Evolutionary conservation across 2,329 filamentous ascomycete genomes (phyloP).

Genomic region (Monilinia fructigena): DNA sequence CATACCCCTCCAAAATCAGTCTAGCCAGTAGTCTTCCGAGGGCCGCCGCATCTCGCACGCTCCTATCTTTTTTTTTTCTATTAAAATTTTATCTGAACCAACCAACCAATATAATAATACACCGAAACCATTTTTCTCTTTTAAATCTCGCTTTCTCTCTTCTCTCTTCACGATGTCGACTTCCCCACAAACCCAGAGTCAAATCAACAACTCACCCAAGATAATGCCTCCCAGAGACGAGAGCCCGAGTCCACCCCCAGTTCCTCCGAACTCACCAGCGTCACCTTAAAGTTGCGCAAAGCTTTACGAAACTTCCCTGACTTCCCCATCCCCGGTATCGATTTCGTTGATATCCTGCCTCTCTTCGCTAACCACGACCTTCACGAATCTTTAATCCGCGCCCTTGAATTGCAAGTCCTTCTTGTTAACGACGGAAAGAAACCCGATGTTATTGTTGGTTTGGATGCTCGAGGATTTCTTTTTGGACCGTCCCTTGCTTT

Average conservation of each 20-base stretch:
- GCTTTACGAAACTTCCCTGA: slow-evolving; percentile 84
- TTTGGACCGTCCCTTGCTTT: slow-evolving; percentile 90
- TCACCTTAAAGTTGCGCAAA: slow-evolving; percentile 67
- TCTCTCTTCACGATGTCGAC: slow-evolving; percentile 38
- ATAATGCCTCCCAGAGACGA: slow-evolving; percentile 39
- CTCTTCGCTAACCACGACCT: slow-evolving; percentile 78
- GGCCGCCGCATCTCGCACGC: slow-evolving; percentile 21
- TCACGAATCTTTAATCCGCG: slow-evolving; percentile 75
- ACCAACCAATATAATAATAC: slow-evolving; percentile 3
- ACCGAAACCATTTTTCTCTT: too few relatives aligned
- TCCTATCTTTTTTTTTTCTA: neutral
- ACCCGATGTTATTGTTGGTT: slow-evolving; percentile 87
- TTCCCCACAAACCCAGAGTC: slow-evolving; percentile 29
- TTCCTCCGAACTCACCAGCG: slow-evolving; percentile 43
- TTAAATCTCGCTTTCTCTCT: slow-evolving; percentile 29
- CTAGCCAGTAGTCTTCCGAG: slow-evolving; percentile 23
- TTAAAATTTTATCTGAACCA: slow-evolving; percentile 17
- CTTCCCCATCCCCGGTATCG: slow-evolving; percentile 87
- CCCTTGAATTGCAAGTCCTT: slow-evolving; percentile 79
- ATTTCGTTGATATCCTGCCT: slow-evolving; percentile 98
- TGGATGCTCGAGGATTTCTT: slow-evolving; percentile 92
- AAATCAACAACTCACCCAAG: slow-evolving; percentile 24
- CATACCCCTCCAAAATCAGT: slow-evolving; percentile 6
- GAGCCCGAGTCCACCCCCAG: slow-evolving; percentile 38
- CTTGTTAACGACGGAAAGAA: slow-evolving; percentile 59